These are phyloP conservation scores for Saprolegnia diclina DNA, from an alignment of 352 stramenopile genomes.

Conservation along the genomic window DNA sequence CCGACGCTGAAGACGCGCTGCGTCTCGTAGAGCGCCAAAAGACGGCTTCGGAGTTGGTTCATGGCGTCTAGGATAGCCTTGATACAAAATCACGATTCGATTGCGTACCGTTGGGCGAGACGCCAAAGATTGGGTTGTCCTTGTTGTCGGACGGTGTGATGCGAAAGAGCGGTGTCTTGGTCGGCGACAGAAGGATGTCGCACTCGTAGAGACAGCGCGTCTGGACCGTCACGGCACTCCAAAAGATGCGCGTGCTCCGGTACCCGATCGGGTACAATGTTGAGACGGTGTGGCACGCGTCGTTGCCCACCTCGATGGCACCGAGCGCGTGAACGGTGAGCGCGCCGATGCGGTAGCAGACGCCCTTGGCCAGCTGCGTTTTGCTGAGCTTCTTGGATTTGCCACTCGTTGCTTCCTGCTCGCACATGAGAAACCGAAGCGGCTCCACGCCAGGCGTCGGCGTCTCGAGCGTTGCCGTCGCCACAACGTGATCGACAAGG, in stretches of 20 bases:
- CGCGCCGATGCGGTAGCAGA: conserved; percentile 66
- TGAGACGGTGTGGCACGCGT: conserved; percentile 81
- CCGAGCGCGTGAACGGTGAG: conserved; percentile 79
- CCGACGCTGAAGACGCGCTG: conserved; percentile 38
- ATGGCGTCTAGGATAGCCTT: conserved; percentile 39
- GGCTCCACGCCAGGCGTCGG: background rate
- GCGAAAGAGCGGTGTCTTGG: conserved; percentile 56
- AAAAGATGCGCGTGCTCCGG: conserved; percentile 90
- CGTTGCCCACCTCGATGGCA: conserved; percentile 66
- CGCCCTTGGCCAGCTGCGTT: conserved; percentile 26
- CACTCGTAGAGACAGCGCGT: conserved; percentile 88
- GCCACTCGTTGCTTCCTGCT: background rate
- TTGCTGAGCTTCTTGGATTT: conserved; percentile 17
- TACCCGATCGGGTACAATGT: conserved; percentile 87
- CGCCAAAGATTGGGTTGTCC: conserved; percentile 55
- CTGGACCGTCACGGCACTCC: conserved; percentile 58
- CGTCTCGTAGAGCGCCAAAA: conserved; percentile 72
- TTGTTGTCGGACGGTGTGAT: conserved; percentile 70
- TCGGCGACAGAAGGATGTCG: conserved; percentile 40
- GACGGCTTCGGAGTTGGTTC: conserved; percentile 57
- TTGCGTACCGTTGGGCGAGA: conserved; percentile 36
- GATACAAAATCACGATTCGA: background rate
- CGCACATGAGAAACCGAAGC: conserved; percentile 23
- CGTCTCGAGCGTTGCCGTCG: background rate
- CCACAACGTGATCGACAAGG: conserved; percentile 7